Conservation (phyloP, 352 stramenopile genomes). For the Phytophthora brassicae region DNA sequence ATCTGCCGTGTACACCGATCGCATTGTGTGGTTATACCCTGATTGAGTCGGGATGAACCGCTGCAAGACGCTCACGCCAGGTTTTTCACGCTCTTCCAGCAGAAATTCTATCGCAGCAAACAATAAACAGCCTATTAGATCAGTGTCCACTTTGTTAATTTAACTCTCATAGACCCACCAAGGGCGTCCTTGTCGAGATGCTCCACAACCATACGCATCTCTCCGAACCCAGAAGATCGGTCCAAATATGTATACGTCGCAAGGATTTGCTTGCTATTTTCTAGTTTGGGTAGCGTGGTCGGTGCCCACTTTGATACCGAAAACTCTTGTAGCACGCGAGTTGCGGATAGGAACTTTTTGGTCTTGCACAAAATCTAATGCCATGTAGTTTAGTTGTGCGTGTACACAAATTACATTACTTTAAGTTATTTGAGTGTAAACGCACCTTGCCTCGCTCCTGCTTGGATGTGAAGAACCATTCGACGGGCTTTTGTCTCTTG, state of each 20-base stretch:
- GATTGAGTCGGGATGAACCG: slow-evolving; percentile 68
- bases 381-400: neutral
- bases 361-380: slow-evolving; percentile 62
- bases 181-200: slow-evolving; percentile 50
- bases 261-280: slow-evolving; percentile 45
- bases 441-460: slow-evolving; percentile 66
- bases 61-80: slow-evolving; percentile 59
- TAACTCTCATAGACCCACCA: slow-evolving; percentile 19
- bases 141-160: neutral
- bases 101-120: slow-evolving; percentile 31
- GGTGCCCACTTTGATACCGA: slow-evolving; percentile 27
- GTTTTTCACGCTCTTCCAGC: slow-evolving; percentile 53
- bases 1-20: slow-evolving; percentile 68
- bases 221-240: slow-evolving; percentile 34
- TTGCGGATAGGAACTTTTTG: slow-evolving; percentile 54
- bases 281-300: slow-evolving; percentile 11
- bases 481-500: slow-evolving; percentile 64
- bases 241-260: slow-evolving; percentile 59
- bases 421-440: neutral
- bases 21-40: slow-evolving; percentile 69
- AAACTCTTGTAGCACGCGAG: slow-evolving; percentile 57
- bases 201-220: slow-evolving; percentile 55
- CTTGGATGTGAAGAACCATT: slow-evolving; percentile 76
- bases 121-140: neutral
- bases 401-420: neutral